Evolutionary conservation across 179 eudicot species (phyloP).

Genomic region (Silene noctiflora): DNA sequence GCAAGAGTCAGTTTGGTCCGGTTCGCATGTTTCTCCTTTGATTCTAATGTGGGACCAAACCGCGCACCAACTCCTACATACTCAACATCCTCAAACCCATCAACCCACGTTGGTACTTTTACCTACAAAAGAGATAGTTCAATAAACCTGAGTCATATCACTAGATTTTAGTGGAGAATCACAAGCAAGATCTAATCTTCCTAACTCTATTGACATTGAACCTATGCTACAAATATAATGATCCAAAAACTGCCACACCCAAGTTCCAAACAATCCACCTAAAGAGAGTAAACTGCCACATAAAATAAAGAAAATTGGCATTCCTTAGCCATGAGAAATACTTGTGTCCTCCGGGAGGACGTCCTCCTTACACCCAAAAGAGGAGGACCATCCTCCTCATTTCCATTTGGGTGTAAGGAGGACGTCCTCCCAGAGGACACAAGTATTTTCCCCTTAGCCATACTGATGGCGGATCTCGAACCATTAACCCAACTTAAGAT

Average conservation of each 20-base stretch:
- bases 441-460: no score
- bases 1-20: slow-evolving; percentile 67
- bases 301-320: no score
- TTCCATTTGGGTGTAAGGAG: no score
- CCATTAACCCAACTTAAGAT: neutral
- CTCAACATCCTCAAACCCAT: slow-evolving; percentile 58
- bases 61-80: slow-evolving; percentile 97
- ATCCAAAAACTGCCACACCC: neutral
- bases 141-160: neutral
- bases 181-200: neutral
- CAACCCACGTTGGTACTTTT: slow-evolving; percentile 79
- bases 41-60: slow-evolving; percentile 86
- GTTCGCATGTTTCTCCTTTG: slow-evolving; percentile 87
- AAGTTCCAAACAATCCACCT: no score
- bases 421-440: no score
- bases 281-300: no score
- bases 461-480: neutral
- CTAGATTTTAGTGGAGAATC: neutral
- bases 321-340: no score
- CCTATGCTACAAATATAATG: neutral
- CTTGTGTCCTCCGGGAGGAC: no score
- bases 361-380: no score
- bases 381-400: no score
- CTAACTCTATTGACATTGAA: neutral
- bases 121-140: slow-evolving; percentile 41